These are phyloP conservation scores for Pinus albicaulis DNA, from an alignment of 75 land plant genomes.

Conservation along the genomic window DNA sequence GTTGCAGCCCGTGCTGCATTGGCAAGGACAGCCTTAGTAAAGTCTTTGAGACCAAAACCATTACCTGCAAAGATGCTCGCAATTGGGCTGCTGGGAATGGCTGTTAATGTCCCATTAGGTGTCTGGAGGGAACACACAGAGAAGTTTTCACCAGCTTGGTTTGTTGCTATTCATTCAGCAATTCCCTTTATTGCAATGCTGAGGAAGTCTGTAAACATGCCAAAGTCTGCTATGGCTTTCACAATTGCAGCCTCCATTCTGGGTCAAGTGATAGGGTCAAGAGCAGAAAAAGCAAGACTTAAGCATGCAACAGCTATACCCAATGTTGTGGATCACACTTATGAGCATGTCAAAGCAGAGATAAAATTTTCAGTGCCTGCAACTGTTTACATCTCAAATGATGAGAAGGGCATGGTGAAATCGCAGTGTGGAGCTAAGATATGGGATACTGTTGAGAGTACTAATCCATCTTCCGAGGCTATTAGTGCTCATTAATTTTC, in stretches of 20 bases:
- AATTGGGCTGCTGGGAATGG: conserved; percentile 93
- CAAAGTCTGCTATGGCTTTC: conserved; percentile 89
- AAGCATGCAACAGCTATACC: conserved; percentile 12
- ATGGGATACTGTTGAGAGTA: conserved; percentile 7
- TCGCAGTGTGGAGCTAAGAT: neutral
- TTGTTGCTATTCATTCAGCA: conserved; percentile 91
- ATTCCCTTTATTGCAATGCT: conserved; percentile 96
- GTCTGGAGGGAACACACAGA: conserved; percentile 96
- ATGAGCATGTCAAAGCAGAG: no score
- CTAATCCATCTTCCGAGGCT: neutral
- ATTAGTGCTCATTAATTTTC: neutral
- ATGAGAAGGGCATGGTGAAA: neutral
- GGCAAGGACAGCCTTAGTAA: conserved; percentile 77
- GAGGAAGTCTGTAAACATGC: conserved; percentile 91
- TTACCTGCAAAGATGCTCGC: conserved; percentile 78
- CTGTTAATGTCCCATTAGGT: conserved; percentile 89
- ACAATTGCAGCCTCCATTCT: conserved; percentile 89
- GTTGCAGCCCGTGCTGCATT: conserved; percentile 95
- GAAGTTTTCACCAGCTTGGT: conserved; percentile 95
- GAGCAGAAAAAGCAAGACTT: conserved; percentile 76
- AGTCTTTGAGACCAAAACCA: conserved; percentile 86
- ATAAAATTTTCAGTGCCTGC: neutral
- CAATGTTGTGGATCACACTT: neutral
- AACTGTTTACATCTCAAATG: neutral
- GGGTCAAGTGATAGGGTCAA: conserved; percentile 94